Evolutionary conservation across 2,329 filamentous ascomycete genomes (phyloP), one percentile per base, ranked within the genome.

Genomic region (Neoarthrinium moseri): DNA sequence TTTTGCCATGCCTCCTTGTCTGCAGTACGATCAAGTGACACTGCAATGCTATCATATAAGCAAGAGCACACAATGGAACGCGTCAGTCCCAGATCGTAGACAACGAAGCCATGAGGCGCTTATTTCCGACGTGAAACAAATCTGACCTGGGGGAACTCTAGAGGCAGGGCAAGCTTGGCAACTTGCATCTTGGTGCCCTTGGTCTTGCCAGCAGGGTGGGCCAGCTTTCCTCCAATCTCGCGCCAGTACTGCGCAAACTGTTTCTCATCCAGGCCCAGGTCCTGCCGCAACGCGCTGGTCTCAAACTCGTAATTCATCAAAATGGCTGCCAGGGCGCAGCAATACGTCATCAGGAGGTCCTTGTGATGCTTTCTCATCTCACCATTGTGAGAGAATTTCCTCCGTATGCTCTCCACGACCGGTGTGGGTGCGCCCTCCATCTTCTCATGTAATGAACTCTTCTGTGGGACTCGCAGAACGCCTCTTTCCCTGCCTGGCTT

Each of bases 241-340:
- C 73, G 69, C 64, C 88, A 91, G 64, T 90, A 91, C 59, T 83
- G 77, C 43, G 73, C 77, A 57, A 92, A 83, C 60, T 81, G 73
- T 67, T 81, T 86, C 64, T 84, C 81, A 54, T 91, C 86, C 47
- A 91, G 58, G 59, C 80, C 78, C 49, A 94, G 67, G 60, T 94
- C 89, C 51, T 87, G 81, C 43, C 82, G 78, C 52, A 95, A 67
- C 53, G 85, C 77, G 51, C 77, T 78, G 6, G 84, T 84, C 57
- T 91, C 84, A 45, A 89, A 82, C 60, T 84, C 81, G 59, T 83
- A 90, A 60, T 85, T 83, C 57, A 91, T 86, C 15, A 91, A 71
- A 51, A 89, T 80, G 61, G 87, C 78, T 22, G 84, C 81, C 49
- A 91, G 74, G 1, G 80, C 86, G 56, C 83, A 86, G 57, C 87